A percentile compares a stretch with the other conserved stretches of the same genome.
Conservation (phyloP, 306 rosid species). For the Dryas drummondii region DNA sequence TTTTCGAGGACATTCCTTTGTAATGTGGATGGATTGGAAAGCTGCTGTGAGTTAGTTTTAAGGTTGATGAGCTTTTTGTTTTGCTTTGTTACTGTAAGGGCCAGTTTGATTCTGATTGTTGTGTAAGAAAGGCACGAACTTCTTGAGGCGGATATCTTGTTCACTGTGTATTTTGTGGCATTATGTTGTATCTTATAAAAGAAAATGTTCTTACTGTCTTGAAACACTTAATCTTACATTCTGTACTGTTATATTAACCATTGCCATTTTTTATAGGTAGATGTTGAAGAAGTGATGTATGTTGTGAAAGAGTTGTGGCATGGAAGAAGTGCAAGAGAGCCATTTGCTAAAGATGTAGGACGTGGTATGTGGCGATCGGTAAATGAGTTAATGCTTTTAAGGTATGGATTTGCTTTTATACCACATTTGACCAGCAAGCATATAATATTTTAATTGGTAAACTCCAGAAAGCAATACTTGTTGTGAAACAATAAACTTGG, state of each 20-base stretch:
- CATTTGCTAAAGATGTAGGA: slow-evolving; percentile 66
- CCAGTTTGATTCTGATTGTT: too few species aligned
- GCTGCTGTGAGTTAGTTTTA: too few species aligned
- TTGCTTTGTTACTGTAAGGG: too few species aligned
- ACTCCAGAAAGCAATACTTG: not conserved
- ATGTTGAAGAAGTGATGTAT: slow-evolving; percentile 92
- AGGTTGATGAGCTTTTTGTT: too few species aligned
- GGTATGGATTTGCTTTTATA: slow-evolving; percentile 42
- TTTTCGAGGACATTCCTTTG: too few species aligned
- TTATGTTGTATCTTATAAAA: too few species aligned
- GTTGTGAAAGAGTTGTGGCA: slow-evolving; percentile 90
- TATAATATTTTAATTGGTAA: not conserved
- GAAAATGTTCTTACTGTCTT: not conserved
- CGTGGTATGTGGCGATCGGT: slow-evolving; percentile 97
- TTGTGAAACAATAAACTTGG: not conserved
- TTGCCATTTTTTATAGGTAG: slow-evolving; percentile 55
- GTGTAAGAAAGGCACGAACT: too few species aligned
- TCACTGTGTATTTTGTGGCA: not conserved
- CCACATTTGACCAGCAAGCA: slow-evolving; percentile 3
- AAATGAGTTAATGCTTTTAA: slow-evolving; percentile 91
- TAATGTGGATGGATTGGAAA: too few species aligned
- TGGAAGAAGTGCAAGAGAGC: slow-evolving; percentile 90
- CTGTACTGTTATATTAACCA: not conserved
- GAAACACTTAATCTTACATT: not conserved
- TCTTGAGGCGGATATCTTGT: too few species aligned